Evolutionary conservation across 2,329 filamentous ascomycete genomes (phyloP).

Genomic region (Ascochyta clinopodiicola): DNA sequence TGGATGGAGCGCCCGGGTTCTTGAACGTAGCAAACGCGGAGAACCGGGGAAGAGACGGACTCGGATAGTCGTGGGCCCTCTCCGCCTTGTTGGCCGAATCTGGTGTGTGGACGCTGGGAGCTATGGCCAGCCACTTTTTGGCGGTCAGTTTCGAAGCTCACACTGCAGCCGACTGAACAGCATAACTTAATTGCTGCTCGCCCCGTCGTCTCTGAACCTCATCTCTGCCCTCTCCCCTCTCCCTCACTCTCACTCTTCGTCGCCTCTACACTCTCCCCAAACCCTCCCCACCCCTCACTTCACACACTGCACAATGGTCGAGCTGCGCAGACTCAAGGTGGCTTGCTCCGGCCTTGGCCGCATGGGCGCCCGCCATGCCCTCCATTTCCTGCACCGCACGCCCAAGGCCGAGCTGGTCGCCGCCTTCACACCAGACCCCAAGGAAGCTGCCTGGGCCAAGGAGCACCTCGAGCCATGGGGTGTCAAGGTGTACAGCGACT

Average conservation of each 20-base stretch:
- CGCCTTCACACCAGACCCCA: slow-evolving; percentile 54
- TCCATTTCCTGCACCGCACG: slow-evolving; percentile 55
- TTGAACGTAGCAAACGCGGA: slow-evolving; percentile 1
- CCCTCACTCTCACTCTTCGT: too few species aligned
- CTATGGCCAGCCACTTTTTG: slow-evolving; percentile 27
- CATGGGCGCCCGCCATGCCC: slow-evolving; percentile 59
- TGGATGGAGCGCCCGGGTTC: slow-evolving; percentile 1
- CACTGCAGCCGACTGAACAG: neutral
- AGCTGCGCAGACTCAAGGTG: slow-evolving; percentile 52
- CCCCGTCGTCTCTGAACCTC: slow-evolving; percentile 3
- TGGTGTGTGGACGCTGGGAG: slow-evolving; percentile 16
- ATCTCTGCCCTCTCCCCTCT: neutral
- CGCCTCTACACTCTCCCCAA: too few species aligned
- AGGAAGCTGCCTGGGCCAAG: slow-evolving; percentile 57
- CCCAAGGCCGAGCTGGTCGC: slow-evolving; percentile 56
- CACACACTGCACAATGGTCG: slow-evolving; percentile 34
- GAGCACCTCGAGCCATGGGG: slow-evolving; percentile 59
- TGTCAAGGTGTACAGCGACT: slow-evolving; percentile 61
- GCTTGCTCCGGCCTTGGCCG: slow-evolving; percentile 57
- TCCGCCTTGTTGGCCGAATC: neutral
- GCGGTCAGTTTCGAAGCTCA: slow-evolving; percentile 1
- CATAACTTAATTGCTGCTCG: slow-evolving; percentile 5
- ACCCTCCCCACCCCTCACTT: too few species aligned
- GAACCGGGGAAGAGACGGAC: neutral
- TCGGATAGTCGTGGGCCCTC: neutral